Conservation (phyloP, 345 rosid genomes). For the Durio zibethinus region DNA sequence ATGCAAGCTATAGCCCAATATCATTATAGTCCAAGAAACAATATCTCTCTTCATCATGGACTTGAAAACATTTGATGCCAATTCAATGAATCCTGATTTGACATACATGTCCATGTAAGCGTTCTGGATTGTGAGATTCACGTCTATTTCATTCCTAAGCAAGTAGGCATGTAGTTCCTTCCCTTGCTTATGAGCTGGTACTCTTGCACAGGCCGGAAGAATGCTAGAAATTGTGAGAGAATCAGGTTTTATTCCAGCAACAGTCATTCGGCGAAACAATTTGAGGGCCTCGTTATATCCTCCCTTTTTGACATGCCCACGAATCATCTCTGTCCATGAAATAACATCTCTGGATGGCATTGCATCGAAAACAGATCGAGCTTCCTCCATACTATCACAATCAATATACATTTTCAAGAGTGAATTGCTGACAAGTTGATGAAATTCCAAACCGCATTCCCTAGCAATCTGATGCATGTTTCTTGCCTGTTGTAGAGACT, state of each 20-base stretch:
- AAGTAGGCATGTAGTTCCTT: conserved; percentile 47
- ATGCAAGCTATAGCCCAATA: conserved; percentile 43
- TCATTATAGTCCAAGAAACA: conserved; percentile 55
- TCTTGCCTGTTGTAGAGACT: conserved; percentile 40
- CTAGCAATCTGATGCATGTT: conserved; percentile 33
- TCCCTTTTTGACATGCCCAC: conserved; percentile 41
- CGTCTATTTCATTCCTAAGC: conserved; percentile 38
- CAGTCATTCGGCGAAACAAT: conserved; percentile 41
- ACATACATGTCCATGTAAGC: conserved; percentile 52
- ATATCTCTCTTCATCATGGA: conserved; percentile 36
- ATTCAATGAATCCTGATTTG: conserved; percentile 42
- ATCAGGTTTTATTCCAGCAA: conserved; percentile 37
- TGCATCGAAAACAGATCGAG: conserved; percentile 30
- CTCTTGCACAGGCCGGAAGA: conserved; percentile 54
- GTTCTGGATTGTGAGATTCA: conserved; percentile 34
- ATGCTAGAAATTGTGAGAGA: conserved; percentile 32
- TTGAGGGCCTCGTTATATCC: conserved; percentile 45
- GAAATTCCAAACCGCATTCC: conserved; percentile 39
- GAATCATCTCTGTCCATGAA: conserved; percentile 46
- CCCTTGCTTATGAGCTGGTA: conserved; percentile 43
- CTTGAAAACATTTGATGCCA: conserved; percentile 33
- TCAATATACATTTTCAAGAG: conserved; percentile 47
- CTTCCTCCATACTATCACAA: conserved; percentile 34
- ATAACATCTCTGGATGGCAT: conserved; percentile 47
- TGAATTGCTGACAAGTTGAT: conserved; percentile 45